Conservation (phyloP, 1,284 basidiomycete genomes). For the Inonotus hispidus region DNA sequence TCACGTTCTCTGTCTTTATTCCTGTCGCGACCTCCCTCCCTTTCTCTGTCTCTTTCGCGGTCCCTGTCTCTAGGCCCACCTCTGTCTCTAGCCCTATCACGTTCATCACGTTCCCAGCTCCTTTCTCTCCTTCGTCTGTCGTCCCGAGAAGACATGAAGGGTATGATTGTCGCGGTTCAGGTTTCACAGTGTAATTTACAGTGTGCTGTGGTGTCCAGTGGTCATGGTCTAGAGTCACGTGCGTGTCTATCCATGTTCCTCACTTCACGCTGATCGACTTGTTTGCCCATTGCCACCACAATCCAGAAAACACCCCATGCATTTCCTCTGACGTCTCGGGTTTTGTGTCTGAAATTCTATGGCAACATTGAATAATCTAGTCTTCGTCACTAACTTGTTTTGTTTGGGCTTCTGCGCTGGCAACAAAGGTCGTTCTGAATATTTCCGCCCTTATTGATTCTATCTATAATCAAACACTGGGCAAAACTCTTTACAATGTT, state of each 20-base stretch:
- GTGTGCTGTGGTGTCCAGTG: not conserved
- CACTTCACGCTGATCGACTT: not conserved
- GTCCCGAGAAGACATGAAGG: slow-evolving; percentile 42
- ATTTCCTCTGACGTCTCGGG: not conserved
- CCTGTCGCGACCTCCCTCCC: slow-evolving; percentile 43
- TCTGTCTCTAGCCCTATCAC: slow-evolving; percentile 34
- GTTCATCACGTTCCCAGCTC: slow-evolving; percentile 60
- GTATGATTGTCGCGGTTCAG: too few species aligned
- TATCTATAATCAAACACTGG: too few species aligned
- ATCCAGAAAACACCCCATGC: not conserved
- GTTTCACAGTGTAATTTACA: too few species aligned
- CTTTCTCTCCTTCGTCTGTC: slow-evolving; percentile 59
- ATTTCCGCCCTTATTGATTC: too few species aligned
- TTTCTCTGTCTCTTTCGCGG: slow-evolving; percentile 33
- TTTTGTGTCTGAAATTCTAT: too few species aligned
- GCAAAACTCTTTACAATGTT: too few species aligned
- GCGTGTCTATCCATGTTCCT: not conserved
- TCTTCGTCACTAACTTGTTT: not conserved
- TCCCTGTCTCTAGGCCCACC: slow-evolving; percentile 31
- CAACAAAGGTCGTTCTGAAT: too few species aligned
- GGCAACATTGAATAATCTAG: not conserved
- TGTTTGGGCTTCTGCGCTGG: not conserved
- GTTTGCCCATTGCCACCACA: not conserved
- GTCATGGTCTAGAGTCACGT: not conserved
- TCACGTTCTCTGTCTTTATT: slow-evolving; percentile 30